A percentile compares a stretch with the other conserved stretches of the same genome.
phyloP scores from a whole-genome alignment of 2,329 filamentous ascomycete species.

The Diplodia seriata region DNA sequence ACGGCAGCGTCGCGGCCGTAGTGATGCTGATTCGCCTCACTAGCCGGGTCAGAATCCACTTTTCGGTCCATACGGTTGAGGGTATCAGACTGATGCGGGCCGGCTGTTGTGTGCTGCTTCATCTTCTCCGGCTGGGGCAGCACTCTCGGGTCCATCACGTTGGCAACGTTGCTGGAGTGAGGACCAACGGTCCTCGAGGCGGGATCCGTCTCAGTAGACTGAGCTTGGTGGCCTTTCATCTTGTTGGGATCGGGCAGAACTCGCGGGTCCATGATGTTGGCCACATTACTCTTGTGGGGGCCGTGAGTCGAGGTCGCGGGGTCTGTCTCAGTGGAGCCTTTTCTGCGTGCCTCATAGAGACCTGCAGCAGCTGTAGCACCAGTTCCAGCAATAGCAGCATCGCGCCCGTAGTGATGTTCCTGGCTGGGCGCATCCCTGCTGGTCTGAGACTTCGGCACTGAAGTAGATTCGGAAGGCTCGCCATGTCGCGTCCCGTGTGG shows the following conservation, averaged over 20 bases:
- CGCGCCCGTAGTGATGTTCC: conserved; percentile 40
- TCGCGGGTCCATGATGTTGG: conserved; percentile 29
- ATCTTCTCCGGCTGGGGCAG: conserved; percentile 40
- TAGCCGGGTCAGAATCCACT: conserved; percentile 36
- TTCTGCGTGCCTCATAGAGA: conserved; percentile 16
- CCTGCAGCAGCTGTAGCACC: conserved; percentile 40
- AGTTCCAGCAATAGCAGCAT: conserved; percentile 40
- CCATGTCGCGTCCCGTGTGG: neutral
- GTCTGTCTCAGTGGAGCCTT: neutral
- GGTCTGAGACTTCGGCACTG: neutral
- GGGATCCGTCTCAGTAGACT: conserved; percentile 34
- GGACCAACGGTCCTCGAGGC: conserved; percentile 40
- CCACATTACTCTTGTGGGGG: conserved; percentile 26
- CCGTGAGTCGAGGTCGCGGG: conserved; percentile 26
- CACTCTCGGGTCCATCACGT: conserved; percentile 38
- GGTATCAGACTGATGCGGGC: conserved; percentile 38
- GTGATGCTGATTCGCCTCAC: conserved; percentile 34
- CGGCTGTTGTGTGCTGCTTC: conserved; percentile 38
- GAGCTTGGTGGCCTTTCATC: conserved; percentile 26
- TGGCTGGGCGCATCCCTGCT: neutral
- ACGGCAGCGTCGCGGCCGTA: conserved; percentile 40
- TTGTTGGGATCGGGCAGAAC: conserved; percentile 29
- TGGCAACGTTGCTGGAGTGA: conserved; percentile 39
- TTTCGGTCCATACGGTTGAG: conserved; percentile 43
- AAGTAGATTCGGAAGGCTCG: neutral